Base-by-base conservation (phyloP, 176 grass and related monocot genomes). In the Tillandsia fasciculata region DNA sequence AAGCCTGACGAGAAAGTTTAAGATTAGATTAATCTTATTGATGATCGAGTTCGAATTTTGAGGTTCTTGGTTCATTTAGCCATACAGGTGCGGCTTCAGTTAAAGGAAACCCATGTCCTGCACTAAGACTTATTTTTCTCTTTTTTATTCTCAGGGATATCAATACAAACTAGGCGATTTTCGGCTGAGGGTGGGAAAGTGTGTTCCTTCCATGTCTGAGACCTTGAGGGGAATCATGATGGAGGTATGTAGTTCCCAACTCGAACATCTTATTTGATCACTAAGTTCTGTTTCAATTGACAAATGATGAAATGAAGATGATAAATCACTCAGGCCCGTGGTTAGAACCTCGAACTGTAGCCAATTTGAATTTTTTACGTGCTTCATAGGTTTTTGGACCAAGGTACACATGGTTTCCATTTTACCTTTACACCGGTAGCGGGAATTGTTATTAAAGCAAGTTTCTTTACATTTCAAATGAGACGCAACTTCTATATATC, bases 141-240 rank as follows among this genome's bases (percentile, higher is more conserved):
- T 18, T 18, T 7, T 74, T 63, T 20, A 48, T 77, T 33, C 78
- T 10, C 71, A 96, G 92, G 92, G 92, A 52, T 78, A 89, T 65
- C 93, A 92, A 61, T 97, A 85, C 70, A 86, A 80, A 83, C 78
- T 91, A 26, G 93, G 93, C 51, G 93, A 97, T 71, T 92, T 97
- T 73, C 78, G 63, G 78, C 50, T 92, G 74, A 87, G 86, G 81
- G 87, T 97, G 52, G 93, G 88, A 76, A 97, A 97, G 85, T 97
- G 89, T 79, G 64, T 85, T 78, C 80, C 84, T 78, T 84, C 74
- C 11, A 82, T 71, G 70, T 80, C 84, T 48, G 93, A 97, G 72
- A 48, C 79, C 65, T 72, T 96, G 12, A 81, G 93, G 63, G 89
- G 89, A 75, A 90, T 97, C 75, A 86, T 92, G 79, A 92, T 97